Conservation (phyloP, 2,329 filamentous ascomycete genomes). For the Orbilia quercus region DNA sequence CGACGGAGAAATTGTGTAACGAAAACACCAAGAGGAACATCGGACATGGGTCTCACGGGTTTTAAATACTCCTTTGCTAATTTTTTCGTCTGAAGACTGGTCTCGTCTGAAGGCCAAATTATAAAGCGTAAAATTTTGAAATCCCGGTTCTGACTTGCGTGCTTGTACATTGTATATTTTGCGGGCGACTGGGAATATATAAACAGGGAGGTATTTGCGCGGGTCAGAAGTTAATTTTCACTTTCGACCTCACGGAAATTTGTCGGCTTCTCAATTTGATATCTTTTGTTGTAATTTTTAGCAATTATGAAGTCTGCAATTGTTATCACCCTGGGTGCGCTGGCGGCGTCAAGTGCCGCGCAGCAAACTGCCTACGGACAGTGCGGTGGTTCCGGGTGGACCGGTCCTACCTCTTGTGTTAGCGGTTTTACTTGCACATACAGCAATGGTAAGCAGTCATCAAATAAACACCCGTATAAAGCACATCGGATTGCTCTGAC, state of each 20-base stretch:
- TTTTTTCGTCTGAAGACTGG: not conserved
- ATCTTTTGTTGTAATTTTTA: not conserved
- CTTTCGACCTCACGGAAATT: not conserved
- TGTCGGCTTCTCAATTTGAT: not conserved
- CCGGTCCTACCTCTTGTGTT: conserved; percentile 63
- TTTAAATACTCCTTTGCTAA: conserved; percentile 32
- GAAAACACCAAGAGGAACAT: too few species aligned
- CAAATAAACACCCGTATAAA: too few species aligned
- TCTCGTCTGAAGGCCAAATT: conserved; percentile 11
- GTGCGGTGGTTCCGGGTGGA: conserved; percentile 64
- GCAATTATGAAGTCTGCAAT: conserved; percentile 16
- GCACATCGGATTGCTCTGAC: not conserved
- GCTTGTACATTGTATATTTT: not conserved
- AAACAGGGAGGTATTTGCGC: conserved; percentile 1
- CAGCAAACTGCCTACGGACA: conserved; percentile 63
- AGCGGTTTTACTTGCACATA: conserved; percentile 64
- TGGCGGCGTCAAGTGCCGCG: conserved; percentile 57
- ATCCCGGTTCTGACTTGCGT: conserved; percentile 20
- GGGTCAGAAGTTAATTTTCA: not conserved
- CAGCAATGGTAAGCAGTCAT: conserved; percentile 60
- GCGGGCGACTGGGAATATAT: conserved; percentile 17
- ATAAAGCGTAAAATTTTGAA: conserved; percentile 1
- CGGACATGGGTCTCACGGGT: conserved; percentile 18
- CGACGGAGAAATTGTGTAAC: conserved; percentile 49
- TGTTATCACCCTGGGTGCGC: conserved; percentile 16